Evolutionary conservation across 768 basidiomycete species (phyloP).

Genomic region (Tylopilus rubrobrunneus): DNA sequence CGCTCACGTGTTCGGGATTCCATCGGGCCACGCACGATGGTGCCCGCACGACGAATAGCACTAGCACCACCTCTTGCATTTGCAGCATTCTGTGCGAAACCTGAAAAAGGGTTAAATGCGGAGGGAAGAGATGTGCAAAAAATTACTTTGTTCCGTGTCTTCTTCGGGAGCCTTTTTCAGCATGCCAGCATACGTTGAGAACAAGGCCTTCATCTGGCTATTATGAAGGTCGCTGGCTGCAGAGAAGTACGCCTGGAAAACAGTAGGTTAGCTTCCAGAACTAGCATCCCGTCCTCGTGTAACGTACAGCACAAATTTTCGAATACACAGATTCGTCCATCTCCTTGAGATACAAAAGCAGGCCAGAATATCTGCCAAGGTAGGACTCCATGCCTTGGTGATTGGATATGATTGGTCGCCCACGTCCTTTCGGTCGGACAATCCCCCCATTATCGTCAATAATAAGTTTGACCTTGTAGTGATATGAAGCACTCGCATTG

Average conservation of each 20-base stretch:
- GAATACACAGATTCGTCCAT: constrained; percentile 90
- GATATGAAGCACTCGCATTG: constrained; percentile 5
- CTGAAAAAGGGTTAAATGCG: constrained; percentile 30
- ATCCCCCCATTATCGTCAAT: constrained; percentile 62
- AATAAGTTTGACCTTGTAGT: constrained; percentile 59
- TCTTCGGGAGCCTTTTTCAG: constrained; percentile 72
- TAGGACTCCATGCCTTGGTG: constrained; percentile 79
- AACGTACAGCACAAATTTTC: constrained; percentile 81
- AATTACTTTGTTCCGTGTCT: constrained; percentile 65
- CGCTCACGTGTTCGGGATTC: constrained; percentile 46
- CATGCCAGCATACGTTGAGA: constrained; percentile 52
- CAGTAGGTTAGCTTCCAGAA: not conserved
- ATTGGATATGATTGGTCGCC: constrained; percentile 46
- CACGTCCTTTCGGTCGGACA: constrained; percentile 38
- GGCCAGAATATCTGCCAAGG: constrained; percentile 82
- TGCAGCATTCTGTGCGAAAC: constrained; percentile 37
- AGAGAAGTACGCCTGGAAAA: constrained; percentile 83
- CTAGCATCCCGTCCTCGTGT: not conserved
- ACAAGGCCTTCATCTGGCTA: constrained; percentile 71
- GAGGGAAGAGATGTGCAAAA: not conserved
- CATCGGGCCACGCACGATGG: constrained; percentile 74
- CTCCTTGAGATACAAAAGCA: constrained; percentile 92
- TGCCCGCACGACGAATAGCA: constrained; percentile 78
- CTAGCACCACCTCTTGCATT: constrained; percentile 48
- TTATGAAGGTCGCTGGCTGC: constrained; percentile 78